A percentile compares a stretch with the other conserved stretches of the same genome.
These are phyloP conservation scores for Geotrichum macrosporum DNA, from an alignment of 1,139 yeast species.

Conservation along the genomic window DNA sequence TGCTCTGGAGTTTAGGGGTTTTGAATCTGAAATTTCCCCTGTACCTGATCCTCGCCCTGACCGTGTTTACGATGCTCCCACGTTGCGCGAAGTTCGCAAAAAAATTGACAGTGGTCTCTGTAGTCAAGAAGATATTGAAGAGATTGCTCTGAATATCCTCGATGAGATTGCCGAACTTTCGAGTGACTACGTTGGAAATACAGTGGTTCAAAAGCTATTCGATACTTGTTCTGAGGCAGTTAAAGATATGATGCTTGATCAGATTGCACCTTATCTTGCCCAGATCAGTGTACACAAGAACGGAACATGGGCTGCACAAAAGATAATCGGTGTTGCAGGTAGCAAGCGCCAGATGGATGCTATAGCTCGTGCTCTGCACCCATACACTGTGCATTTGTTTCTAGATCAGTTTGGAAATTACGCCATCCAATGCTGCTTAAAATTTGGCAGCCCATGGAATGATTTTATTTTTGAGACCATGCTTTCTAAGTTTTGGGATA, in stretches of 20 bases:
- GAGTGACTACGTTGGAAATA: constrained; percentile 91
- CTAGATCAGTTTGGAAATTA: constrained; percentile 97
- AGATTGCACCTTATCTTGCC: constrained; percentile 73
- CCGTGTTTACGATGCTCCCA: constrained; percentile 83
- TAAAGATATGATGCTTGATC: constrained; percentile 76
- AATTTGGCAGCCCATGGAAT: constrained; percentile 83
- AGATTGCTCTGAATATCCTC: constrained; percentile 75
- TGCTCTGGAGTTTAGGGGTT: constrained; percentile 31
- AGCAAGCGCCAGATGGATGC: constrained; percentile 65
- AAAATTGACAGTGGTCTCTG: constrained; percentile 45
- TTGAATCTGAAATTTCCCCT: constrained; percentile 31
- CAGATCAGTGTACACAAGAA: constrained; percentile 94
- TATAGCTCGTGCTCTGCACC: constrained; percentile 67
- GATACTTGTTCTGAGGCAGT: constrained; percentile 65
- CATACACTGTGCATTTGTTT: constrained; percentile 79
- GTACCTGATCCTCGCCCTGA: constrained; percentile 38
- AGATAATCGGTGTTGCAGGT: constrained; percentile 73
- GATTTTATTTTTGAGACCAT: constrained; percentile 86
- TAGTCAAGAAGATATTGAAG: constrained; percentile 63
- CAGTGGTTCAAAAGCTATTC: constrained; percentile 88
- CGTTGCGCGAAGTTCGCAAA: constrained; percentile 56
- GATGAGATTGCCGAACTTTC: constrained; percentile 88
- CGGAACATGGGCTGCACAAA: constrained; percentile 99
- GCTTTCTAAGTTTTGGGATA: constrained; percentile 70
- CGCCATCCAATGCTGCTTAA: constrained; percentile 88